These are phyloP conservation scores for Fusarium pininemorale DNA, from an alignment of 2,329 filamentous ascomycete genomes.

Conservation along the genomic window DNA sequence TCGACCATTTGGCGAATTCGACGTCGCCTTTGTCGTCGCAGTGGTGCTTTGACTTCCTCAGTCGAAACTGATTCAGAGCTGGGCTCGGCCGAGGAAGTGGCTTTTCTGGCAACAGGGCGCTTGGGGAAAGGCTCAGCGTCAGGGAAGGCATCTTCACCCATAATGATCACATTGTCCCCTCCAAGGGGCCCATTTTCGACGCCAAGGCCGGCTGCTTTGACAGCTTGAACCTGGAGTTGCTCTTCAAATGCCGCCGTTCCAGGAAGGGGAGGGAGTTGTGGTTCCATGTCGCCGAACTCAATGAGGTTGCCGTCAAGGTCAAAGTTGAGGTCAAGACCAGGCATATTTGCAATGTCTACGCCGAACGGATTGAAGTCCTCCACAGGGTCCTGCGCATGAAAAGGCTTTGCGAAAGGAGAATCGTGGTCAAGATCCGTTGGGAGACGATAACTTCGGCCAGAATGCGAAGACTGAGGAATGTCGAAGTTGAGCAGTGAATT, in stretches of 20 bases:
- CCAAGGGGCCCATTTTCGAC: constrained; percentile 22
- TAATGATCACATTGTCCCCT: constrained; percentile 49
- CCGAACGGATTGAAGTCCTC: constrained; percentile 47
- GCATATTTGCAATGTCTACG: constrained; percentile 51
- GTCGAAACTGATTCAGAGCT: constrained; percentile 38
- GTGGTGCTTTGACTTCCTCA: constrained; percentile 29
- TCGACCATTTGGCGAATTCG: constrained; percentile 46
- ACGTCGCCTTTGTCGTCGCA: constrained; percentile 39
- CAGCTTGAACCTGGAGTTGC: constrained; percentile 10
- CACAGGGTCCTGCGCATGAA: constrained; percentile 28
- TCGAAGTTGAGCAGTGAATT: constrained; percentile 45
- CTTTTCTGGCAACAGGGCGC: constrained; percentile 25
- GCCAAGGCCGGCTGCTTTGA: constrained; percentile 11
- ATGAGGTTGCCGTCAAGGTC: constrained; percentile 62
- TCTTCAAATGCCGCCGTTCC: constrained; percentile 18
- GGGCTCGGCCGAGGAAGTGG: constrained; percentile 19
- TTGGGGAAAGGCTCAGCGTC: constrained; percentile 50
- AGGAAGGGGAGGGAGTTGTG: constrained; percentile 55
- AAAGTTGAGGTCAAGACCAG: constrained; percentile 59
- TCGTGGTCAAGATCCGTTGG: constrained; percentile 48
- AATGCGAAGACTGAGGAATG: constrained; percentile 48
- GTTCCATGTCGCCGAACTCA: constrained; percentile 49
- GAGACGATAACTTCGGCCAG: constrained; percentile 45
- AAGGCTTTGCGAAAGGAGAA: constrained; percentile 42
- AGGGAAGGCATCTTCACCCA: constrained; percentile 51